Conservation (phyloP, 2,329 filamentous ascomycete species). For the Cordyceps javanica region DNA sequence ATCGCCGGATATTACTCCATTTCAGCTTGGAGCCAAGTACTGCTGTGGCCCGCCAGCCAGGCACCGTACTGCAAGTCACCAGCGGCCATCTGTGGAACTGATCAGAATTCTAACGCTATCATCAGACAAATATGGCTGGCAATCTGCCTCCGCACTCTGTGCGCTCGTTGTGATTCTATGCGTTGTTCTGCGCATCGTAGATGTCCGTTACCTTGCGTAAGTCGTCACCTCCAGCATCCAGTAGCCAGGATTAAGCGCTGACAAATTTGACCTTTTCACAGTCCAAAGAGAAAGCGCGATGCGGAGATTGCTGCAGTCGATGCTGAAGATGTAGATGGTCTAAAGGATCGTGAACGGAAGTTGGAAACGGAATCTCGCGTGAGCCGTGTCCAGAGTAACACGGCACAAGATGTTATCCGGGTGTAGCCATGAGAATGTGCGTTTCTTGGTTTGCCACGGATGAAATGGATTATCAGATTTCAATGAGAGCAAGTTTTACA, state of each 20-base stretch:
- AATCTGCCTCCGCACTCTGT: slow-evolving; percentile 38
- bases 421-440: neutral
- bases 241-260: neutral
- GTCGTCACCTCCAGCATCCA: neutral
- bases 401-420: neutral
- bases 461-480: neutral
- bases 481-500: neutral
- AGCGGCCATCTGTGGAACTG: neutral
- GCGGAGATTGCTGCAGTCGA: neutral
- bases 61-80: slow-evolving; percentile 40
- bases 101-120: neutral
- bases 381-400: neutral
- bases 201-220: slow-evolving; percentile 23
- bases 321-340: neutral
- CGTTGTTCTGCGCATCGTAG: slow-evolving; percentile 35
- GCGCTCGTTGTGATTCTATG: slow-evolving; percentile 40
- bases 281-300: slow-evolving; percentile 11
- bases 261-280: neutral
- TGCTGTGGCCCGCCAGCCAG: slow-evolving; percentile 45
- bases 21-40: slow-evolving; percentile 44
- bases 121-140: slow-evolving; percentile 40
- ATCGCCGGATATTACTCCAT: slow-evolving; percentile 45
- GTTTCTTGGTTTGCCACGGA: neutral
- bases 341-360: neutral
- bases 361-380: neutral